Percentiles rank a stretch among this genome's conserved stretches.
These are phyloP conservation scores for Zea mays DNA, from an alignment of 176 grass and related monocot genomes.

Conservation along the genomic window DNA sequence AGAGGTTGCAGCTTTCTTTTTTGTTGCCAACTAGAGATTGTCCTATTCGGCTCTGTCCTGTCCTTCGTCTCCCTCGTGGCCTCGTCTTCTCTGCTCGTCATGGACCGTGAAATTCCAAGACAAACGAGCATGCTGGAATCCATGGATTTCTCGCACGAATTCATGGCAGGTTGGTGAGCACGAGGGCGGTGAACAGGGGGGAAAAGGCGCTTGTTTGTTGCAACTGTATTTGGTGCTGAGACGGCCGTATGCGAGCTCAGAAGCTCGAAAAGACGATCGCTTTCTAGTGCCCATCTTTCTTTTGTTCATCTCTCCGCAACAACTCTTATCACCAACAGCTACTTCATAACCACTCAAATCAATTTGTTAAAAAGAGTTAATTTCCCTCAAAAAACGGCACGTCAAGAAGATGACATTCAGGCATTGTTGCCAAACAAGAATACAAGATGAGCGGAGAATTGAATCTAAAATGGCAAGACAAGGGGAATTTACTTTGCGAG, in stretches of 20 bases:
- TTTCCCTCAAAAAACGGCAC: neutral
- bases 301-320: conserved; percentile 27
- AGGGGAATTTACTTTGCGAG: neutral
- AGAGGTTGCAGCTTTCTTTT: conserved; percentile 20
- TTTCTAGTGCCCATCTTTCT: conserved; percentile 35
- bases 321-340: conserved; percentile 15
- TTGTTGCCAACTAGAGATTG: conserved; percentile 25
- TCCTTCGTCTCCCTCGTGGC: neutral
- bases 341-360: conserved; percentile 28
- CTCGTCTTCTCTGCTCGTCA: neutral
- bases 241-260: conserved; percentile 20
- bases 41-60: conserved; percentile 2
- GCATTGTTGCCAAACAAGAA: neutral
- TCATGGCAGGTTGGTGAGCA: conserved; percentile 23
- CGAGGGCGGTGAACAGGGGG: conserved; percentile 31
- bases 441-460: neutral
- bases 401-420: neutral
- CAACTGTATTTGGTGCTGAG: conserved; percentile 19
- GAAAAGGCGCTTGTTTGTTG: conserved; percentile 22
- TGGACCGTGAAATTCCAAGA: conserved; percentile 35
- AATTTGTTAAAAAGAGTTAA: neutral
- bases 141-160: conserved; percentile 19
- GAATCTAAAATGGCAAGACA: neutral
- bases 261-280: conserved; percentile 15
- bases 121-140: conserved; percentile 4